Base-by-base conservation (phyloP, 106 monocot species). In the Xerophyta viscosa region DNA sequence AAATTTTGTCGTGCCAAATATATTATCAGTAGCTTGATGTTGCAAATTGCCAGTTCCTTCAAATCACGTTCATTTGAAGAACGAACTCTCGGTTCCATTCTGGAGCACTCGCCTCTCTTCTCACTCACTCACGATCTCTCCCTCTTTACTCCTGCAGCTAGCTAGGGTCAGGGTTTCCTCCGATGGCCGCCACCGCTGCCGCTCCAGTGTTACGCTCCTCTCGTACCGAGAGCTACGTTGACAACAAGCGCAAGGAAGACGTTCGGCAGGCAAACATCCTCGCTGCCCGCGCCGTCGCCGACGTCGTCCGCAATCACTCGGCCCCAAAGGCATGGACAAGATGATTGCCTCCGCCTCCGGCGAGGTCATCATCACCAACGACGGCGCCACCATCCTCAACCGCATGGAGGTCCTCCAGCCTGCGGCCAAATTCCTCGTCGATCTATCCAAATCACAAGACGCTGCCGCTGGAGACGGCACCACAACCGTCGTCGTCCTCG, bases 271-370 rank as follows among this genome's bases (percentile, higher is more conserved):
- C 80, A 11, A 87, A 93, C 69, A 84, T 93, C 57, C 47, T 58
- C 14, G 73, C 93, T 4, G 83, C 81, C 3, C 74, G 87, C 10
- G 62, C 83, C 14, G 80, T 93, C 11, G 83, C 83, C 8, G 84
- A 88, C 33, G 80, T 77, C 13, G 80, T 93, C 18, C 93, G 93
- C 41, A 80, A 9, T 66, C 74, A 46, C 83, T 83, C 20, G 93
- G 88, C 28, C 93, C 87, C 37, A 68, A 66, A 27, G 92, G 92
- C 0, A 92, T 92, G 92, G 92, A 92, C 79, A 92, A 92, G 82
- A 92, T 92, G 92, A 92, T 92, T 46, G 50, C 76, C 42, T 76
- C 92, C 12, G 71, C 87, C 24, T 64, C 27, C 39, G 85, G 81
- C n/a, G 78, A 92, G 26, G 93, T 93, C 19, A 74, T 88, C 52